phyloP scores from a whole-genome alignment of 2,329 filamentous ascomycete genomes.

The Coleophoma cylindrospora region DNA sequence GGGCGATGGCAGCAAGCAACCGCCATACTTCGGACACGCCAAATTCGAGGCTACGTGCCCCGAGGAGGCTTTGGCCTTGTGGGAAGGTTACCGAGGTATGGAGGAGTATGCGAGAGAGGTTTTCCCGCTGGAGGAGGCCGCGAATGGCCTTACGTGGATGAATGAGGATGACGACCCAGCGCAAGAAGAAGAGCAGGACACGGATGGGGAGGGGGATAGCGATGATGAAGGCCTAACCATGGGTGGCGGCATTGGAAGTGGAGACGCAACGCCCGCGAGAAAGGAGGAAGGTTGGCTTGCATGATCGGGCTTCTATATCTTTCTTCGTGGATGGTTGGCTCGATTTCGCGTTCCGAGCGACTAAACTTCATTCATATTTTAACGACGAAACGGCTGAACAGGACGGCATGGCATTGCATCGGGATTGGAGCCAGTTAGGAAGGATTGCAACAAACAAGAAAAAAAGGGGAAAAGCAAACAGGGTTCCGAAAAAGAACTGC shows the following conservation, averaged over 20 bases:
- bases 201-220: conserved; percentile 49
- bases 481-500: too few species aligned
- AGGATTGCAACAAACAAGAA: neutral
- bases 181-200: conserved; percentile 23
- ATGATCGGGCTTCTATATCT: conserved; percentile 7
- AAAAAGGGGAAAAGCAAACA: too few species aligned
- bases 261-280: conserved; percentile 21
- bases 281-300: conserved; percentile 26
- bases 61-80: conserved; percentile 71
- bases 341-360: too few species aligned
- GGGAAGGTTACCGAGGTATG: conserved; percentile 86
- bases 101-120: conserved; percentile 95
- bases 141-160: conserved; percentile 96
- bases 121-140: conserved; percentile 89
- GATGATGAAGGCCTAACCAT: conserved; percentile 31
- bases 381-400: neutral
- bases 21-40: conserved; percentile 57
- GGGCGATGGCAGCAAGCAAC: conserved; percentile 43
- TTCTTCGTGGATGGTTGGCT: neutral
- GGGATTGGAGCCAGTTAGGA: neutral
- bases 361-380: too few species aligned
- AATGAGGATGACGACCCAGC: conserved; percentile 29
- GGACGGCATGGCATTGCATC: neutral
- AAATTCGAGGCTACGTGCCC: conserved; percentile 61
- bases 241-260: conserved; percentile 14